Conservation (phyloP, 768 basidiomycete species). For the Vishniacozyma victoriae region DNA sequence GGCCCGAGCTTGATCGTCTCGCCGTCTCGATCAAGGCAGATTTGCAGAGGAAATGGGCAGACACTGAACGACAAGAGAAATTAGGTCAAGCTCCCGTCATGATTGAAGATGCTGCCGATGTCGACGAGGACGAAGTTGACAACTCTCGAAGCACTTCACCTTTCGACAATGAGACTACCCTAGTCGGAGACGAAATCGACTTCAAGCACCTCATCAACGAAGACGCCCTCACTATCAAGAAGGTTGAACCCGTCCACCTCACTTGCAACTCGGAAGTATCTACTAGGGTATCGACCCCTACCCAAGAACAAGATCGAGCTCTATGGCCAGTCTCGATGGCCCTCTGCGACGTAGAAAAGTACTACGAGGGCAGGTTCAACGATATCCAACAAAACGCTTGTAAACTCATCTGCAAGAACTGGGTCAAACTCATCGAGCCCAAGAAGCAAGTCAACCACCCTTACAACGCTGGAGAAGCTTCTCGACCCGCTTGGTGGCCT, state of each 20-base stretch:
- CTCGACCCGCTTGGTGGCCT: constrained; percentile 50
- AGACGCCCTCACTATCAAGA: background rate
- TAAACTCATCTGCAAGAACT: constrained; percentile 48
- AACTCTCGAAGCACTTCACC: too few relatives aligned
- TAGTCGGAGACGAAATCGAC: constrained; percentile 31
- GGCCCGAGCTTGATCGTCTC: constrained; percentile 28
- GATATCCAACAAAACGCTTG: constrained; percentile 44
- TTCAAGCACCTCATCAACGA: background rate
- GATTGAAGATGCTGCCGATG: constrained; percentile 15
- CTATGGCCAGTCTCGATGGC: constrained; percentile 33
- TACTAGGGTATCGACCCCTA: constrained; percentile 16
- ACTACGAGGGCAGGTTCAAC: constrained; percentile 40
- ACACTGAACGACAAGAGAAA: constrained; percentile 31
- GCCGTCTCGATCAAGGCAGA: constrained; percentile 27
- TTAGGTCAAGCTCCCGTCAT: constrained; percentile 27
- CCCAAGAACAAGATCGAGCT: constrained; percentile 1
- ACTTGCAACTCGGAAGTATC: constrained; percentile 1
- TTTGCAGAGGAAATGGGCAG: constrained; percentile 34
- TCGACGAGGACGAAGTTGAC: constrained; percentile 17
- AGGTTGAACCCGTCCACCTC: background rate
- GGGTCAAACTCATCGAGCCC: constrained; percentile 51
- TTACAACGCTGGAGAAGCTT: constrained; percentile 48
- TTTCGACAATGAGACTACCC: constrained; percentile 19
- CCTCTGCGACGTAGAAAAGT: constrained; percentile 29
- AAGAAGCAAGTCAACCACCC: constrained; percentile 48